These are phyloP conservation scores for Chlorella sp. DNA, from an alignment of 139 green algal species.

Conservation along the genomic window DNA sequence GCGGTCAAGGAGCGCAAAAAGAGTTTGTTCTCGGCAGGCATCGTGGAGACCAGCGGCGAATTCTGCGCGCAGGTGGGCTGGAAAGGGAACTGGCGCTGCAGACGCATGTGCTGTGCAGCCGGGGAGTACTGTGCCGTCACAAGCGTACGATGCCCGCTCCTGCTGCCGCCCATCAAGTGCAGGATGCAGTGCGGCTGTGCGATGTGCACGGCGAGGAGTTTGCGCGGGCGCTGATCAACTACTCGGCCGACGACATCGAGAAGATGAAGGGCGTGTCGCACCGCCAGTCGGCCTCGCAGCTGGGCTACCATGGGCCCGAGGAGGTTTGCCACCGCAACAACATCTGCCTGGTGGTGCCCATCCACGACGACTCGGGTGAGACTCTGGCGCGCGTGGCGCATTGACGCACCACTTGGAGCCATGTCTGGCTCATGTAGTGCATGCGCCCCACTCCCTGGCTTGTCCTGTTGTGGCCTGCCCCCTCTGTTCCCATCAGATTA, in stretches of 20 bases:
- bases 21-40: slow-evolving; percentile 82
- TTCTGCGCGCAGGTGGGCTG: slow-evolving; percentile 42
- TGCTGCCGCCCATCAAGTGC: too few relatives aligned
- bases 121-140: too few relatives aligned
- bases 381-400: background rate
- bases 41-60: slow-evolving; percentile 56
- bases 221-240: slow-evolving; percentile 85
- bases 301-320: slow-evolving; percentile 58
- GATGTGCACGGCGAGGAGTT: slow-evolving; percentile 74
- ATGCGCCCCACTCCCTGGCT: background rate
- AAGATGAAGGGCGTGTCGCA: slow-evolving; percentile 50
- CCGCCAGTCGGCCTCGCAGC: slow-evolving; percentile 32
- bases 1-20: slow-evolving; percentile 74
- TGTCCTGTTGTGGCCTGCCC: background rate
- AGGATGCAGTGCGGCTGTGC: slow-evolving; percentile 80
- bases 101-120: too few relatives aligned
- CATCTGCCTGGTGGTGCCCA: slow-evolving; percentile 48
- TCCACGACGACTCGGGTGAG: slow-evolving; percentile 22
- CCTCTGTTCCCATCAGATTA: background rate
- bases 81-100: too few relatives aligned
- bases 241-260: slow-evolving; percentile 49
- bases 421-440: background rate
- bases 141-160: too few relatives aligned
- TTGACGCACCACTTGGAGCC: background rate
- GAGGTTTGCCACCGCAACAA: slow-evolving; percentile 74